Evolutionary conservation across 768 basidiomycete species (phyloP).

Genomic region (Filobasidium wieringae): DNA sequence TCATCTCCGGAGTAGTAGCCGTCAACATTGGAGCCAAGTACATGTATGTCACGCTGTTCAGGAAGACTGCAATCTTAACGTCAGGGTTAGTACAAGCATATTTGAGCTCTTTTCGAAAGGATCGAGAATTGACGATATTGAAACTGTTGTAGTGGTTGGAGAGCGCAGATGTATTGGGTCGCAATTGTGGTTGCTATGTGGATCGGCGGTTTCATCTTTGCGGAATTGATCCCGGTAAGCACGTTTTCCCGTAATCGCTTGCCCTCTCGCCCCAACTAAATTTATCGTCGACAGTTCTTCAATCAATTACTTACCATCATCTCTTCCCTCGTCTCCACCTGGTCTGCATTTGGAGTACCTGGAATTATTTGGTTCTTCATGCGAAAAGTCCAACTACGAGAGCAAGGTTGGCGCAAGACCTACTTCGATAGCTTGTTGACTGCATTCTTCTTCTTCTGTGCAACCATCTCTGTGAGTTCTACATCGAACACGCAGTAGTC

Average conservation of each 20-base stretch:
- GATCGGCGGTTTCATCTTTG: conserved; percentile 21
- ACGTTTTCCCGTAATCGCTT: not conserved
- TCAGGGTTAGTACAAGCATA: conserved; percentile 4
- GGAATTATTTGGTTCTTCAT: conserved; percentile 23
- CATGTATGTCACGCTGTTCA: conserved; percentile 18
- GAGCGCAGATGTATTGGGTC: conserved; percentile 19
- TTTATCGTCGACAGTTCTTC: conserved; percentile 16
- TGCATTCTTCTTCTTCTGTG: not conserved
- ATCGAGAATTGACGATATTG: not conserved
- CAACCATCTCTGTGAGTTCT: not conserved
- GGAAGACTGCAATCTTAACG: conserved; percentile 21
- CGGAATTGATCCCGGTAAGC: conserved; percentile 19
- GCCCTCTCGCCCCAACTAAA: not conserved
- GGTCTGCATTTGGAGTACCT: conserved; percentile 21
- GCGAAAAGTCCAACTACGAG: not conserved
- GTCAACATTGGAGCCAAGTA: conserved; percentile 25
- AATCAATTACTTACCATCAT: conserved; percentile 26
- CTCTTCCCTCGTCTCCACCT: conserved; percentile 23
- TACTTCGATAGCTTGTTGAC: not conserved
- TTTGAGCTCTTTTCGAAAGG: not conserved
- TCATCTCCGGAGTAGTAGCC: not conserved
- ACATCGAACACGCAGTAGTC: not conserved
- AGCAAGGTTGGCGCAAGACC: not conserved
- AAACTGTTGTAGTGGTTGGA: conserved; percentile 2
- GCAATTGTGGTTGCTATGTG: conserved; percentile 18